Conservation (phyloP, 495 filamentous ascomycete species). For the Pyrenula aspistea region DNA sequence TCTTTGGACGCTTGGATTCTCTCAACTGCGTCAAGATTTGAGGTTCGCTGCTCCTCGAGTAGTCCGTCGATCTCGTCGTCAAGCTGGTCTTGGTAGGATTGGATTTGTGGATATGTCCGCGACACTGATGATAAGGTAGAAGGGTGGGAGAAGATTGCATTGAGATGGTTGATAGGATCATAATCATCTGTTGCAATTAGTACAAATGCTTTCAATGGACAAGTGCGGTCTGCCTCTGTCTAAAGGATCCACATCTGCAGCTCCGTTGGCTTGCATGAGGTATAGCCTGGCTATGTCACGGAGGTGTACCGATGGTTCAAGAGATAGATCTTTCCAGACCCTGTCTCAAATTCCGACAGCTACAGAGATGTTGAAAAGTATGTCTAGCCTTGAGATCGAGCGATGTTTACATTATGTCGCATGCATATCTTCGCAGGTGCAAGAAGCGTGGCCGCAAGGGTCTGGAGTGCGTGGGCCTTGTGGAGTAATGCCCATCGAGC, state of each 20-base stretch:
- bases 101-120: conserved; percentile 58
- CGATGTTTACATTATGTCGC: too few relatives aligned
- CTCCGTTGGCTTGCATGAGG: background rate
- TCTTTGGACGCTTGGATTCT: conserved; percentile 82
- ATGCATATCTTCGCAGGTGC: too few relatives aligned
- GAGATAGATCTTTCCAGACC: background rate
- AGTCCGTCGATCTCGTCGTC: conserved; percentile 66
- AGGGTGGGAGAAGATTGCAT: conserved; percentile 85
- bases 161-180: conserved; percentile 86
- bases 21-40: conserved; percentile 76
- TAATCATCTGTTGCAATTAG: conserved; percentile 56
- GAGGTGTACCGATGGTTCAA: background rate
- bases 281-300: background rate
- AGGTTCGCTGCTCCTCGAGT: conserved; percentile 70
- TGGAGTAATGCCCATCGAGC: too few relatives aligned
- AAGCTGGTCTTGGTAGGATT: conserved; percentile 72
- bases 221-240: background rate
- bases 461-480: background rate
- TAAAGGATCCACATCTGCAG: background rate
- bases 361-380: background rate
- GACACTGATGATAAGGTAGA: conserved; percentile 72
- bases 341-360: background rate
- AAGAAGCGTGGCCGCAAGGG: background rate
- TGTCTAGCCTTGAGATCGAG: too few relatives aligned
- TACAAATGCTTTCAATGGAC: background rate